Conservation (phyloP, 225 moss, liverwort and hornwort genomes). For the Marchantia paleacea region DNA sequence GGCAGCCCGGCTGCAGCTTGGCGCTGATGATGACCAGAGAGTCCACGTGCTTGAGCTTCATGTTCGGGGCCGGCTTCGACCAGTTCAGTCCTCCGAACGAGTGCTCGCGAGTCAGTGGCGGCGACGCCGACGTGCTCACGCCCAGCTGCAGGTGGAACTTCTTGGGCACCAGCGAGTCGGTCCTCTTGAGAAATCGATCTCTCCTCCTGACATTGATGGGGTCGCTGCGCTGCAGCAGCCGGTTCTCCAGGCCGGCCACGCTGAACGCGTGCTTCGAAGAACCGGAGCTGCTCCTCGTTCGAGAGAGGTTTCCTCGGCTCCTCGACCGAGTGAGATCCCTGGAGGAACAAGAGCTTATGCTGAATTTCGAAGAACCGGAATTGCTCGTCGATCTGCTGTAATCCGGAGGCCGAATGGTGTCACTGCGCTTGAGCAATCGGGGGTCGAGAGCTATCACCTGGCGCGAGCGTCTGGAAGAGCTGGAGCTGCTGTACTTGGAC, state of each 20-base stretch:
- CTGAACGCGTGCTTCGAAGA: background rate
- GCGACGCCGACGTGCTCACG: background rate
- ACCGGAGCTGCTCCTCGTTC: slow-evolving; percentile 3
- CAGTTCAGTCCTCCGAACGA: slow-evolving; percentile 6
- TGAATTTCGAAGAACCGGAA: slow-evolving; percentile 17
- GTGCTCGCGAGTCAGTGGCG: slow-evolving; percentile 6
- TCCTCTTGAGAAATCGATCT: slow-evolving; percentile 8
- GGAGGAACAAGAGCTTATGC: slow-evolving; percentile 10
- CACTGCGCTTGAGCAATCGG: slow-evolving; percentile 5
- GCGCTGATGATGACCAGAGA: slow-evolving; percentile 20
- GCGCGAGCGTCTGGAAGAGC: slow-evolving; percentile 1
- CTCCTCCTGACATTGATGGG: slow-evolving; percentile 6
- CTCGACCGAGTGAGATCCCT: slow-evolving; percentile 6
- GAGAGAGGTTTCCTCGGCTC: background rate
- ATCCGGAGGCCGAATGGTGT: background rate
- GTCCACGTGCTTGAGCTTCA: slow-evolving; percentile 22
- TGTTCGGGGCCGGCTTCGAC: slow-evolving; percentile 7
- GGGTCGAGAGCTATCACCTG: background rate
- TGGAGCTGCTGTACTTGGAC: slow-evolving; percentile 16
- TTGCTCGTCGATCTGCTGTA: slow-evolving; percentile 6
- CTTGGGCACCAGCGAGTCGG: slow-evolving; percentile 21
- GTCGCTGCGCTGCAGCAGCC: slow-evolving; percentile 12
- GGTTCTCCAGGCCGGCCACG: background rate
- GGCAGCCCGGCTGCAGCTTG: slow-evolving; percentile 2
- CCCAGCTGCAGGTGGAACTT: slow-evolving; percentile 9